A percentile compares a stretch with the other conserved stretches of the same genome.
Conservation (phyloP, 2,329 filamentous ascomycete genomes). For the Colletotrichum sp. region DNA sequence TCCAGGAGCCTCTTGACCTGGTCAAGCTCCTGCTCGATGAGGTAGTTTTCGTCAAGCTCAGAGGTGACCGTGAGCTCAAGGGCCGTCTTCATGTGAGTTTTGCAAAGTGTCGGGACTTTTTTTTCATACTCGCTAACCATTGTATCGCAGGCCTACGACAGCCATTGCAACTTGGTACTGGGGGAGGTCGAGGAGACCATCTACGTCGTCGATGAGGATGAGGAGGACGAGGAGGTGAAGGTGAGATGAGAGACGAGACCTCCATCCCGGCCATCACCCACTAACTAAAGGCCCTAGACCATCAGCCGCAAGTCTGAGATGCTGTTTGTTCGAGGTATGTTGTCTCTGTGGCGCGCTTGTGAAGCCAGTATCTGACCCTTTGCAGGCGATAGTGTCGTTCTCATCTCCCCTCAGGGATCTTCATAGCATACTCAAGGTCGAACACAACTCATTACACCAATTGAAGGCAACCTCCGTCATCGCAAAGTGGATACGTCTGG, state of each 20-base stretch:
- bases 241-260: slow-evolving; percentile 47
- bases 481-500: neutral
- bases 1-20: slow-evolving; percentile 92
- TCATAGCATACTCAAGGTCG: slow-evolving; percentile 30
- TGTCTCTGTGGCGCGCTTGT: neutral
- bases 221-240: slow-evolving; percentile 78
- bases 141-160: slow-evolving; percentile 83
- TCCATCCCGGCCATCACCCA: neutral
- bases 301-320: slow-evolving; percentile 98
- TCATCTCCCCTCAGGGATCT: slow-evolving; percentile 68
- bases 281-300: slow-evolving; percentile 60
- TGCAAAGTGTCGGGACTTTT: slow-evolving; percentile 22
- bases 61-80: slow-evolving; percentile 94
- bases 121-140: slow-evolving; percentile 7
- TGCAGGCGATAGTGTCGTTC: slow-evolving; percentile 73
- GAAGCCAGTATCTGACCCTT: slow-evolving; percentile 25
- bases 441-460: neutral
- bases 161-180: slow-evolving; percentile 95
- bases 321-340: slow-evolving; percentile 92
- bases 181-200: slow-evolving; percentile 98
- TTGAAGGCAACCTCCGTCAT: too few relatives aligned
- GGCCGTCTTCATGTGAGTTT: slow-evolving; percentile 86
- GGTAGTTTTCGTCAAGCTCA: slow-evolving; percentile 94
- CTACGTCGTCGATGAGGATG: slow-evolving; percentile 88
- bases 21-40: slow-evolving; percentile 95